These are phyloP conservation scores for Fraxinus americana DNA, from an alignment of 257 asterid genomes.

Conservation along the genomic window DNA sequence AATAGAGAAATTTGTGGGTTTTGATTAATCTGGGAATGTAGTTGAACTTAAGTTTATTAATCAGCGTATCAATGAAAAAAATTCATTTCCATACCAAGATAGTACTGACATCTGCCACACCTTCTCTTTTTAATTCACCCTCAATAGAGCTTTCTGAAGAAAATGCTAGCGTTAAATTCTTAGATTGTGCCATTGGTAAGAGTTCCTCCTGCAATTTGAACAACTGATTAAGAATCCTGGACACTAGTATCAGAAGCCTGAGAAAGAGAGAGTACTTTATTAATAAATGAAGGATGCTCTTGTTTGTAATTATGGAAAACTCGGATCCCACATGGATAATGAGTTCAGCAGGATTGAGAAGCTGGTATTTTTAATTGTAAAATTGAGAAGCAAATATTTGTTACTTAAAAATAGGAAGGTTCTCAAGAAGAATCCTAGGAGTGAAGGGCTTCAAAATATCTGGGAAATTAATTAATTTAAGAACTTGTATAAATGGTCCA, in stretches of 20 bases:
- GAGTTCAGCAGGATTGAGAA: not conserved
- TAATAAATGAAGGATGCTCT: not conserved
- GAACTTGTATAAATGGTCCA: too few species aligned
- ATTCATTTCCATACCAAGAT: too few species aligned
- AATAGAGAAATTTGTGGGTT: not conserved
- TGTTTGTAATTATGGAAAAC: not conserved
- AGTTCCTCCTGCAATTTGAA: constrained; percentile 70
- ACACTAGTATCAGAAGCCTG: too few species aligned
- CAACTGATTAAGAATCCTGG: constrained; percentile 31
- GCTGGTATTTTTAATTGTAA: too few species aligned
- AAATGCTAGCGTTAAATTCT: constrained; percentile 77
- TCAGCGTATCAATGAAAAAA: too few species aligned
- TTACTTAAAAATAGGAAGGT: not conserved
- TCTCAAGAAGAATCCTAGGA: not conserved
- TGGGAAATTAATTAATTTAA: too few species aligned
- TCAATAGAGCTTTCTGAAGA: constrained; percentile 96
- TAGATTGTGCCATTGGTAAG: constrained; percentile 68
- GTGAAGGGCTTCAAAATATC: too few species aligned
- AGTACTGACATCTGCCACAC: constrained; percentile 68
- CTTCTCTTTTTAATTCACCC: constrained; percentile 94
- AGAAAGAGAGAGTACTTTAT: too few species aligned
- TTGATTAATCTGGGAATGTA: not conserved
- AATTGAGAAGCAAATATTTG: too few species aligned
- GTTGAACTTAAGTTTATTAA: not conserved
- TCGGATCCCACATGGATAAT: not conserved